phyloP scores from a whole-genome alignment of 2,329 filamentous ascomycete genomes.

The Davidsoniella eucalypti region DNA sequence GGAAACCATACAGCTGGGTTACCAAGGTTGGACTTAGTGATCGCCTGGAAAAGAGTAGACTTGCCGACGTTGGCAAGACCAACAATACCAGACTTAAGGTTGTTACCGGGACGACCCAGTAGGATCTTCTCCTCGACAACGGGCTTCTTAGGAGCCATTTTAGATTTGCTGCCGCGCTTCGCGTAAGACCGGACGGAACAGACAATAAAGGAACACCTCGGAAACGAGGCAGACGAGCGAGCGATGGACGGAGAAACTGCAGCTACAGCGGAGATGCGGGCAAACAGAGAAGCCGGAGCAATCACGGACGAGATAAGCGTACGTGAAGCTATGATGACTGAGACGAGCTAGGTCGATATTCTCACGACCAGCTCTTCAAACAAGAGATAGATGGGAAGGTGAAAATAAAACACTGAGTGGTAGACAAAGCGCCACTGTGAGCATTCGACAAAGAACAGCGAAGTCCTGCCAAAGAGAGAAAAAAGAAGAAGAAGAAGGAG shows the following conservation, averaged over 20 bases:
- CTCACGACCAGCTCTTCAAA: conserved; percentile 3
- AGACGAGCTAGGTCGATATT: conserved; percentile 4
- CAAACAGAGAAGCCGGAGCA: conserved; percentile 16
- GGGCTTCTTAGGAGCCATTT: conserved; percentile 92
- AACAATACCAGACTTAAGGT: conserved; percentile 98
- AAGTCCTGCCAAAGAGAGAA: conserved; percentile 12
- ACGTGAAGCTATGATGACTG: conserved; percentile 2
- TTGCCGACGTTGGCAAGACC: conserved; percentile 98
- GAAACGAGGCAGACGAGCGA: conserved; percentile 40
- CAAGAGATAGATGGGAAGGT: background rate
- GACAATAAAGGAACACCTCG: conserved; percentile 11
- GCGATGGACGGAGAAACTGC: conserved; percentile 42
- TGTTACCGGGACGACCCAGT: conserved; percentile 92
- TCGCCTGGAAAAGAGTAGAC: conserved; percentile 98
- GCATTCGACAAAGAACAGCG: conserved; percentile 12
- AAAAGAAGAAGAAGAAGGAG: conserved; percentile 3
- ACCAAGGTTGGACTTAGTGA: conserved; percentile 92
- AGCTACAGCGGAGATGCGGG: conserved; percentile 29
- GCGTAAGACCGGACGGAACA: conserved; percentile 39
- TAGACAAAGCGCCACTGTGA: conserved; percentile 2
- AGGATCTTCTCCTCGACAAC: conserved; percentile 90
- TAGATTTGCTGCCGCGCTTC: conserved; percentile 36
- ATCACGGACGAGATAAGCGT: conserved; percentile 1
- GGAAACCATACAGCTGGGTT: conserved; percentile 69
- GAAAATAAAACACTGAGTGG: background rate